phyloP scores from a whole-genome alignment of 2,329 filamentous ascomycete species.

The Leptographium radiaticola region DNA sequence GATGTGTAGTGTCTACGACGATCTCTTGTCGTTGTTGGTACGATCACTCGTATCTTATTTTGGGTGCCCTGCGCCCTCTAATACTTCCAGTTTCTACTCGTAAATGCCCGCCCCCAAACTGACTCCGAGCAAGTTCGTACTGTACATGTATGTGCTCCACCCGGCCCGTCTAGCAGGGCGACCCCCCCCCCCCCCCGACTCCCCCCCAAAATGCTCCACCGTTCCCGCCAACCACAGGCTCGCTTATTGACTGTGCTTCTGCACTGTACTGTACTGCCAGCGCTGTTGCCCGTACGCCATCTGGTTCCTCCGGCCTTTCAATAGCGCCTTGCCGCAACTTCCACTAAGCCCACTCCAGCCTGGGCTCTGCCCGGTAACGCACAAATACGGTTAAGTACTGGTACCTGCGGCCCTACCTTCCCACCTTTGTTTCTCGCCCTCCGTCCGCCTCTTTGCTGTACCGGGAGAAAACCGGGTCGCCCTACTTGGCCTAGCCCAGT shows the following conservation, averaged over 20 bases:
- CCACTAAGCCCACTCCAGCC: constrained; percentile 9
- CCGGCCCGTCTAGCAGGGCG: constrained; percentile 10
- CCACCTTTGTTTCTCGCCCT: neutral
- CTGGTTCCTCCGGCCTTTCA: constrained; percentile 4
- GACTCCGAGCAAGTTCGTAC: constrained; percentile 1
- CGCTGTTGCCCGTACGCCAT: neutral
- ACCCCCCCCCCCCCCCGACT: neutral
- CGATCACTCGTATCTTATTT: too few relatives aligned
- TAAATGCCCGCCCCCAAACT: neutral
- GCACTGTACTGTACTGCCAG: neutral
- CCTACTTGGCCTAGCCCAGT: constrained; percentile 3
- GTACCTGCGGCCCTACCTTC: neutral
- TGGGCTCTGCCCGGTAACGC: constrained; percentile 7
- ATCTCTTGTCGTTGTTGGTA: too few relatives aligned
- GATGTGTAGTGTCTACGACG: neutral
- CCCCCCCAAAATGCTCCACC: too few relatives aligned
- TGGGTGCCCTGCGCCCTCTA: too few relatives aligned
- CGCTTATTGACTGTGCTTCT: neutral
- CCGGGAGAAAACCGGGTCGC: constrained; percentile 7
- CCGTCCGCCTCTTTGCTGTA: constrained; percentile 1
- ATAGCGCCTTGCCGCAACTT: constrained; percentile 10
- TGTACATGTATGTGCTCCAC: constrained; percentile 10
- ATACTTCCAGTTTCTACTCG: too few relatives aligned
- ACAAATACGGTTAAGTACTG: constrained; percentile 6
- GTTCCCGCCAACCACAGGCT: constrained; percentile 6